Conservation (phyloP, 2,329 filamentous ascomycete species). For the Fusarium chlamydosporum region DNA sequence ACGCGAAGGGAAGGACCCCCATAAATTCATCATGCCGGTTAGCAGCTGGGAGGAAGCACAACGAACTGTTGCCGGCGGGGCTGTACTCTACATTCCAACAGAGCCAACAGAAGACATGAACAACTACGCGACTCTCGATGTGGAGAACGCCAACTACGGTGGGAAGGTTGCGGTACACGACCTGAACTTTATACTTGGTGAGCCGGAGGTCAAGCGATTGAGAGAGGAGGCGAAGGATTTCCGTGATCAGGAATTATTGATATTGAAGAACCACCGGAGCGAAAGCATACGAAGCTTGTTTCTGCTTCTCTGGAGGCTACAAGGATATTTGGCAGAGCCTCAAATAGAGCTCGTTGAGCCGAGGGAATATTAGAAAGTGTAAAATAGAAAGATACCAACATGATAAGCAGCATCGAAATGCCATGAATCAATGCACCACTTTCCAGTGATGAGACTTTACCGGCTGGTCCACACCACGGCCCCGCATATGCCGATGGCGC, state of each 20-base stretch:
- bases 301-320: conserved; percentile 69
- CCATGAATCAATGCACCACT: neutral
- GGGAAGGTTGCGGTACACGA: conserved; percentile 67
- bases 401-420: neutral
- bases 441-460: neutral
- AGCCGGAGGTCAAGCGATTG: conserved; percentile 60
- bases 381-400: conserved; percentile 13
- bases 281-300: conserved; percentile 61
- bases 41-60: conserved; percentile 62
- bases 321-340: conserved; percentile 64
- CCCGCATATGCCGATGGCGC: conserved; percentile 26
- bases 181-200: conserved; percentile 65
- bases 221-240: conserved; percentile 54
- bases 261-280: conserved; percentile 59
- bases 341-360: conserved; percentile 1
- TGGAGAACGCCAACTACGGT: conserved; percentile 54
- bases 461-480: conserved; percentile 18
- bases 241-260: conserved; percentile 57
- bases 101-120: conserved; percentile 47
- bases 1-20: conserved; percentile 3
- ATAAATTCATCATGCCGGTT: conserved; percentile 60
- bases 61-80: conserved; percentile 59
- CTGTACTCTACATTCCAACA: conserved; percentile 61
- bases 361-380: neutral
- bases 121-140: conserved; percentile 63